Conservation (phyloP, 257 asterid species). For the Solanum boliviense region DNA sequence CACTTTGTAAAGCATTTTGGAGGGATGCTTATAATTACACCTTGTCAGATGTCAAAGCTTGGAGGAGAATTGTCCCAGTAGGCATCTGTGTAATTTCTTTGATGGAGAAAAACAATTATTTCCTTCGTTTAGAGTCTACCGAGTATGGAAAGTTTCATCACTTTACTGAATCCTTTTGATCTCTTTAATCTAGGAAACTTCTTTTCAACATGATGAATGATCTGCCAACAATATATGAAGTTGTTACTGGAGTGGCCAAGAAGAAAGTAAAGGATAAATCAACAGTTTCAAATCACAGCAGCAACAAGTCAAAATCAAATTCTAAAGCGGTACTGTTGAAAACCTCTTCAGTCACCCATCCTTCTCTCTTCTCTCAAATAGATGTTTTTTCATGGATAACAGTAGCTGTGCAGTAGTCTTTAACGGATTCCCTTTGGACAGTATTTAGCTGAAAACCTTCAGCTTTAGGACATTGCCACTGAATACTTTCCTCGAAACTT, state of each 20-base stretch:
- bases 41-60: not conserved
- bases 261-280: constrained; percentile 43
- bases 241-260: constrained; percentile 65
- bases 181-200: constrained; percentile 48
- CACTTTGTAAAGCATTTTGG: not conserved
- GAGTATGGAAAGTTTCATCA: not conserved
- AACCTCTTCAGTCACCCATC: not conserved
- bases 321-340: constrained; percentile 17
- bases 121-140: not conserved
- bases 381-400: not conserved
- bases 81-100: not conserved
- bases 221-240: constrained; percentile 68
- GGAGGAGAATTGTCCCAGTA: not conserved
- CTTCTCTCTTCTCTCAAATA: not conserved
- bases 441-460: not conserved
- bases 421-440: not conserved
- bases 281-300: constrained; percentile 20
- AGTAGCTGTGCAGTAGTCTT: not conserved
- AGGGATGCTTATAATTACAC: not conserved
- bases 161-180: not conserved
- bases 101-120: not conserved
- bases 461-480: not conserved
- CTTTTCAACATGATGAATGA: constrained; percentile 76
- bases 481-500: not conserved
- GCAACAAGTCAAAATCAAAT: constrained; percentile 32